Evolutionary conservation across 257 asterid species (phyloP).

Genomic region (Solanum lignicaule): DNA sequence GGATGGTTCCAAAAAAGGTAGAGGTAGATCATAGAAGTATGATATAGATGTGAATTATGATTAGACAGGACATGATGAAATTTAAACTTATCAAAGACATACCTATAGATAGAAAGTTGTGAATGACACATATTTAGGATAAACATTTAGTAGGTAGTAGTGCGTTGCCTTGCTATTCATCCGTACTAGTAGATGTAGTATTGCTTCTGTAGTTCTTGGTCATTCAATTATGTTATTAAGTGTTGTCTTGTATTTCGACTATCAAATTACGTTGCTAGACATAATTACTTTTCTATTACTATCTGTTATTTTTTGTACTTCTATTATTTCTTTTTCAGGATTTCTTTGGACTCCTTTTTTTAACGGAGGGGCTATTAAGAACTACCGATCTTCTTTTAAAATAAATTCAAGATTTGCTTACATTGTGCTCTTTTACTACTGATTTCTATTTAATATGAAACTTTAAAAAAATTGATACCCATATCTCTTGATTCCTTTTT

Average conservation of each 20-base stretch:
- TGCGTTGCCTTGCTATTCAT: neutral
- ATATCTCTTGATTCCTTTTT: neutral
- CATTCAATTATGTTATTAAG: neutral
- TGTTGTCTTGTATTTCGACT: too few species aligned
- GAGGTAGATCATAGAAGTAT: too few species aligned
- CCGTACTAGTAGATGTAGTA: neutral
- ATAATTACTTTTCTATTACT: neutral
- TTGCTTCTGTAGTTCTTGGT: neutral
- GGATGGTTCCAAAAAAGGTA: neutral
- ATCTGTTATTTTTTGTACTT: accelerated
- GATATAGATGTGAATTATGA: neutral
- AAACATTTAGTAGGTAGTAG: too few species aligned
- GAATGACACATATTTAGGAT: neutral
- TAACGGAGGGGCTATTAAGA: neutral
- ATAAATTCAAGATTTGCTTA: too few species aligned
- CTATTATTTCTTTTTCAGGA: too few species aligned
- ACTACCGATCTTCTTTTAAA: neutral
- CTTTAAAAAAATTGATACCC: neutral
- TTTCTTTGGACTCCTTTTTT: neutral
- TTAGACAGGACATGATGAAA: too few species aligned
- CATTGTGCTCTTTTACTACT: too few species aligned
- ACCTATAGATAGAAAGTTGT: neutral
- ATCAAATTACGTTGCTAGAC: neutral
- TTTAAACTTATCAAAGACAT: neutral
- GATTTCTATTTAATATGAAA: neutral